Conservation (phyloP, 2,329 filamentous ascomycete species). For the Orbilia ellipsospora region DNA sequence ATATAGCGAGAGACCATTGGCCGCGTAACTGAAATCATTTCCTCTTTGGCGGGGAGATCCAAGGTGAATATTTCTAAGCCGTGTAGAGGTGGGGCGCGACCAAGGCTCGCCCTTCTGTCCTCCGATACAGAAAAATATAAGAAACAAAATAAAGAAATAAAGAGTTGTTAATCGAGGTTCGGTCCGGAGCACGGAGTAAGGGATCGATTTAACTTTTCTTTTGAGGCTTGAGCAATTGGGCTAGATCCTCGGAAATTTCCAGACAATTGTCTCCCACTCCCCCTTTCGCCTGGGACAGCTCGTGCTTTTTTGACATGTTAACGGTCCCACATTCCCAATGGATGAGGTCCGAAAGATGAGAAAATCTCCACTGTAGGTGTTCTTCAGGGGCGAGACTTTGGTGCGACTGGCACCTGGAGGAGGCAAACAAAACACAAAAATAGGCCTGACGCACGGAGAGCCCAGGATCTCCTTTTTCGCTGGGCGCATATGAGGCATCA, state of each 20-base stretch:
- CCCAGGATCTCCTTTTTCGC: slow-evolving; percentile 23
- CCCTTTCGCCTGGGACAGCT: slow-evolving; percentile 5
- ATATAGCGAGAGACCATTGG: too few relatives aligned
- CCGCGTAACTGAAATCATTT: too few relatives aligned
- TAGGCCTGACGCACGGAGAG: slow-evolving; percentile 20
- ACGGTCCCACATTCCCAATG: background rate
- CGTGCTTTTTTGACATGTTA: slow-evolving; percentile 3
- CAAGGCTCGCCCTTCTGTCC: too few relatives aligned
- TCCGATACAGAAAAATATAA: too few relatives aligned
- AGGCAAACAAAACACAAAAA: slow-evolving; percentile 50
- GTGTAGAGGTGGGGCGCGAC: too few relatives aligned
- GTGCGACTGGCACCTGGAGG: slow-evolving; percentile 10
- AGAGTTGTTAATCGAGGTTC: too few relatives aligned
- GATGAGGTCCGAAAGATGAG: slow-evolving; percentile 8
- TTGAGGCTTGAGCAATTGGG: too few relatives aligned
- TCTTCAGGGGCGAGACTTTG: slow-evolving; percentile 27
- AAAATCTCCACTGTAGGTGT: slow-evolving; percentile 8
- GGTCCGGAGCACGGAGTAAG: too few relatives aligned
- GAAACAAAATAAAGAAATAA: too few relatives aligned
- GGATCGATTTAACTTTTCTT: too few relatives aligned
- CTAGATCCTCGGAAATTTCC: slow-evolving; percentile 11
- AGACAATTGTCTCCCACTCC: background rate
- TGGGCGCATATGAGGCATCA: slow-evolving; percentile 44
- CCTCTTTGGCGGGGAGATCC: too few relatives aligned
- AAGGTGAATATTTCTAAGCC: too few relatives aligned